Percentiles rank a stretch among this genome's conserved stretches.
Conservation (phyloP, 2,329 filamentous ascomycete genomes). For the Aspergillus latus region DNA sequence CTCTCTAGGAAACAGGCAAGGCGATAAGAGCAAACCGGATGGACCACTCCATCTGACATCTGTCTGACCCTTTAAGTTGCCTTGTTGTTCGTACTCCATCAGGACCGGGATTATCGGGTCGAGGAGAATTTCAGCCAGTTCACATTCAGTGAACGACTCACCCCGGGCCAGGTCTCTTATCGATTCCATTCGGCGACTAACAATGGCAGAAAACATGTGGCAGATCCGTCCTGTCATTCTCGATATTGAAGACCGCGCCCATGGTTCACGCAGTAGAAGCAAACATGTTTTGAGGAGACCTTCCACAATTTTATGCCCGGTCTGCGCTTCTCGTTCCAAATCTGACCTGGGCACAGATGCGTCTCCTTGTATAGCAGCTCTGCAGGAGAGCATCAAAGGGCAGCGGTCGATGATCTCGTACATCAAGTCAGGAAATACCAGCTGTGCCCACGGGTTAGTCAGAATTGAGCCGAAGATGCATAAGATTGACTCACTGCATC, state of each 20-base stretch:
- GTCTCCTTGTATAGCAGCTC: no score
- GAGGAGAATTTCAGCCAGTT: no score
- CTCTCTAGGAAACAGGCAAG: no score
- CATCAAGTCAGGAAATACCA: no score
- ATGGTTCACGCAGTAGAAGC: not conserved
- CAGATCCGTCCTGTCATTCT: not conserved
- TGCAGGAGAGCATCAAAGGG: no score
- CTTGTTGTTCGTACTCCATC: not conserved
- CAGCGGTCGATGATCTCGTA: no score
- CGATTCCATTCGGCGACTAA: no score
- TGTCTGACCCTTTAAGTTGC: not conserved
- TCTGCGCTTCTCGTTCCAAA: not conserved
- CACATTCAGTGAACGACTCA: no score
- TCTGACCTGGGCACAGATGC: not conserved
- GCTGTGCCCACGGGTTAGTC: not conserved
- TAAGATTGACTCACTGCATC: not conserved
- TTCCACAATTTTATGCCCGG: not conserved
- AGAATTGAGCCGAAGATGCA: no score
- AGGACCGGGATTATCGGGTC: not conserved
- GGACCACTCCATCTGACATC: not conserved
- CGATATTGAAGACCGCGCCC: not conserved
- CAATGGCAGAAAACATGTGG: no score
- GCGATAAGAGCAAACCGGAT: not conserved
- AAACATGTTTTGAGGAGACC: not conserved
- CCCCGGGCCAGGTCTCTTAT: no score